Percentiles rank a stretch among this genome's conserved stretches.
These are phyloP conservation scores for Tanacetum coccineum DNA, from an alignment of 129 eudicot species.

Conservation along the genomic window DNA sequence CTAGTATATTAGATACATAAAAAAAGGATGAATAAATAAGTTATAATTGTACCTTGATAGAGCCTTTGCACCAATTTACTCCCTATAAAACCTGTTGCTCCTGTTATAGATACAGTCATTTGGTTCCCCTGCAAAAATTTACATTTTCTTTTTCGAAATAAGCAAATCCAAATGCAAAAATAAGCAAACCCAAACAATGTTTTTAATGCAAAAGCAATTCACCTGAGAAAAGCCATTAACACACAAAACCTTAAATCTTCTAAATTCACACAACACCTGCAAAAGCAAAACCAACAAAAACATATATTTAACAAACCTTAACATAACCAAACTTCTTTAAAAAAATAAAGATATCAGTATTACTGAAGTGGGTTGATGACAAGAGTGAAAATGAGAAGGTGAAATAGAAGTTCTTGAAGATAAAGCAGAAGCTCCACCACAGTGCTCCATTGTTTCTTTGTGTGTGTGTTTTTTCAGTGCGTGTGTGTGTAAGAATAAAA, in stretches of 20 bases:
- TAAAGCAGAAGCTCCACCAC: constrained; percentile 50
- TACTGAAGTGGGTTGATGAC: constrained; percentile 37
- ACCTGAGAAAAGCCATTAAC: constrained; percentile 46
- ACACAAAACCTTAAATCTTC: constrained; percentile 46
- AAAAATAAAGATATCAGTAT: neutral
- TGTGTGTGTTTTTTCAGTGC: neutral
- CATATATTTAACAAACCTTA: neutral
- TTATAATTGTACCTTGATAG: constrained; percentile 59
- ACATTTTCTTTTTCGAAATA: no score
- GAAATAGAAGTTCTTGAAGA: constrained; percentile 55
- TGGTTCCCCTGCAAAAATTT: constrained; percentile 54
- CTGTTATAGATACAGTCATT: constrained; percentile 90
- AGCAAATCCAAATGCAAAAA: no score
- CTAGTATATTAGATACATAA: no score
- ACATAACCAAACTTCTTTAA: neutral
- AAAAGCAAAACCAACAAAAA: constrained; percentile 1
- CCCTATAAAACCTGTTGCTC: constrained; percentile 96
- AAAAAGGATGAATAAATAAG: no score
- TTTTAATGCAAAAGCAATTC: constrained; percentile 5
- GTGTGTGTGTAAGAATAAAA: neutral
- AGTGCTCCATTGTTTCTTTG: constrained; percentile 2
- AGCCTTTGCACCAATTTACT: constrained; percentile 80
- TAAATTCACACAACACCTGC: constrained; percentile 35
- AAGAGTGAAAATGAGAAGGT: constrained; percentile 29
- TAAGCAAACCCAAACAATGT: neutral